Conservation (phyloP, 1,284 basidiomycete species). For the Anthracocystis setariae region DNA sequence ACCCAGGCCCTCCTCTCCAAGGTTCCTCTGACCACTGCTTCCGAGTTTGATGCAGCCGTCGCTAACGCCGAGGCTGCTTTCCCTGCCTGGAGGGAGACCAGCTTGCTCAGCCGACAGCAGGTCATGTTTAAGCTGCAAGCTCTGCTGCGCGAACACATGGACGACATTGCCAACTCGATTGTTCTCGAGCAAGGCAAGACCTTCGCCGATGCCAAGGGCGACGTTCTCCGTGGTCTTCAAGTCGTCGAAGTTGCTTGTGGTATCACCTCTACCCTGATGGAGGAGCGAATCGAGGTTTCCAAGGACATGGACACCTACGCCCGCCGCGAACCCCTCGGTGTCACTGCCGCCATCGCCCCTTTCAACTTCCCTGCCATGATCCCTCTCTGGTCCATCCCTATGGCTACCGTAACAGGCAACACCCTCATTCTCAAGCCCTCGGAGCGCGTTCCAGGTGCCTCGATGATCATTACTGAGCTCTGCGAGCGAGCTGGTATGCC, state of each 20-base stretch:
- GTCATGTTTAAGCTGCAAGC: constrained; percentile 77
- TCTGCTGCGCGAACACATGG: constrained; percentile 69
- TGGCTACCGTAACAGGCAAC: constrained; percentile 87
- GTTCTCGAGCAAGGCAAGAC: constrained; percentile 68
- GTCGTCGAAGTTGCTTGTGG: constrained; percentile 90
- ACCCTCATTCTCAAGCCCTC: constrained; percentile 94
- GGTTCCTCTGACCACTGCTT: constrained; percentile 85
- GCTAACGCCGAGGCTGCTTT: constrained; percentile 86
- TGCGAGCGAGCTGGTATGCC: constrained; percentile 79
- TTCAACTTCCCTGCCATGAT: constrained; percentile 80
- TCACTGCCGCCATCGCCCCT: constrained; percentile 58
- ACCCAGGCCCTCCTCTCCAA: constrained; percentile 87
- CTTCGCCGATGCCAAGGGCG: constrained; percentile 85
- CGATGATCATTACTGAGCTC: constrained; percentile 96
- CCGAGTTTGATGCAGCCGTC: constrained; percentile 87
- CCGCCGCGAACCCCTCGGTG: constrained; percentile 76
- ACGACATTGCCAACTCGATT: constrained; percentile 68
- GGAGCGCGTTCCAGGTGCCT: constrained; percentile 93
- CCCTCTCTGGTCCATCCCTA: constrained; percentile 78
- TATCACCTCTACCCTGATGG: constrained; percentile 84
- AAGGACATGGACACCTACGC: constrained; percentile 97
- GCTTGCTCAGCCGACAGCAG: constrained; percentile 84
- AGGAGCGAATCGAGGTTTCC: constrained; percentile 89
- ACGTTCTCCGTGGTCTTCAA: constrained; percentile 90
- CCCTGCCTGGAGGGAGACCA: constrained; percentile 87